Percentiles rank a stretch among this genome's conserved stretches.
These are phyloP conservation scores for Amylocarpus encephaloides DNA, from an alignment of 2,329 filamentous ascomycete species.

Conservation along the genomic window DNA sequence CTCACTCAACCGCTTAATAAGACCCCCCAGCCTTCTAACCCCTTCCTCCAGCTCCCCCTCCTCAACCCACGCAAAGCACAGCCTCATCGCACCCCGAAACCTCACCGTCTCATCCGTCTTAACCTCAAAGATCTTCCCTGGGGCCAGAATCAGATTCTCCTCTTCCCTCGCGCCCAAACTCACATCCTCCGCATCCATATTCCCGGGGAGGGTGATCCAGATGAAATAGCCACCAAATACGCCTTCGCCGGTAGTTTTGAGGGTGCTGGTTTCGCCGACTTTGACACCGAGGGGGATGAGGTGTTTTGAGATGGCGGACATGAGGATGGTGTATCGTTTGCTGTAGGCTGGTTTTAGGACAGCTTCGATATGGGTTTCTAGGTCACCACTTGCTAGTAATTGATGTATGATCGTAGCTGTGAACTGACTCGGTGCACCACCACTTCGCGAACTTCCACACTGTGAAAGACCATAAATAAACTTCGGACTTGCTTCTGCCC, in stretches of 20 bases:
- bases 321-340: conserved; percentile 45
- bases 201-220: conserved; percentile 62
- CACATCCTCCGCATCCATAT: conserved; percentile 43
- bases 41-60: conserved; percentile 61
- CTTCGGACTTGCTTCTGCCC: conserved; percentile 67
- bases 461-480: conserved; percentile 48
- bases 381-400: conserved; percentile 39
- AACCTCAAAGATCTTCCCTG: conserved; percentile 65
- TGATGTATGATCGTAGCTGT: conserved; percentile 45
- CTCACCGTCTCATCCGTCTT: conserved; percentile 47
- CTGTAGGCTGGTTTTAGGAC: conserved; percentile 41
- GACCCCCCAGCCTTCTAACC: conserved; percentile 52
- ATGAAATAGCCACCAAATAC: conserved; percentile 79
- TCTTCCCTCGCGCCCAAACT: conserved; percentile 54
- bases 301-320: conserved; percentile 50
- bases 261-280: conserved; percentile 28
- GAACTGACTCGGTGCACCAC: conserved; percentile 53
- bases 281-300: conserved; percentile 57
- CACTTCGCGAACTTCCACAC: conserved; percentile 48
- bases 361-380: conserved; percentile 40
- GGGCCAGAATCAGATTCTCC: conserved; percentile 61
- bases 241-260: conserved; percentile 35
- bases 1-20: conserved; percentile 32
- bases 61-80: conserved; percentile 70
- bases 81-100: conserved; percentile 55